Conservation (phyloP, 768 basidiomycete genomes). For the Chalciporus chontae region DNA sequence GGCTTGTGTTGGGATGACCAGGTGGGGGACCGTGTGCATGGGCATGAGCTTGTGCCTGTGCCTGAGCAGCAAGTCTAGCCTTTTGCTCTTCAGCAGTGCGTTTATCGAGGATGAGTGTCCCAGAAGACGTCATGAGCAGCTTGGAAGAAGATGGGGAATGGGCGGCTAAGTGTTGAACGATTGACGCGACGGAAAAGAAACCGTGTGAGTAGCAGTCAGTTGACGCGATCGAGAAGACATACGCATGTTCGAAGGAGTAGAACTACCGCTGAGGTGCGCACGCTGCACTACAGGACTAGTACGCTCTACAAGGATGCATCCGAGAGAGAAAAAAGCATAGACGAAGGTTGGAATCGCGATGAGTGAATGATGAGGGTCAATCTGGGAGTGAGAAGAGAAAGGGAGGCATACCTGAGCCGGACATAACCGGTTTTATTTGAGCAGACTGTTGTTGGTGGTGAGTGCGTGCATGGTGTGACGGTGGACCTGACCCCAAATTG, state of each 20-base stretch:
- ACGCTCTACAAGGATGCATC: conserved; percentile 16
- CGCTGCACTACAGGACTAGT: conserved; percentile 30
- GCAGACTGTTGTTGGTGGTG: conserved; percentile 27
- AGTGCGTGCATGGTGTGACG: conserved; percentile 25
- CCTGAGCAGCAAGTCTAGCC: conserved; percentile 19
- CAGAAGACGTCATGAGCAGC: conserved; percentile 22
- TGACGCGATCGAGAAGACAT: conserved; percentile 4
- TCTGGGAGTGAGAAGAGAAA: not conserved
- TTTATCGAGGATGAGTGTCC: conserved; percentile 29
- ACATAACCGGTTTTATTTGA: conserved; percentile 32
- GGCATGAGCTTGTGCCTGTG: conserved; percentile 1
- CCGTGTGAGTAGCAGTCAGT: conserved; percentile 4
- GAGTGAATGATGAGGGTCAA: conserved; percentile 2
- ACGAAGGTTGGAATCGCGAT: not conserved
- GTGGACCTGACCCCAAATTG: conserved; percentile 20
- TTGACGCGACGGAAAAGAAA: not conserved
- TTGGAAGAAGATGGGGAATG: conserved; percentile 27
- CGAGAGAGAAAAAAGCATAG: conserved; percentile 13
- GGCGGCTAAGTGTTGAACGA: conserved; percentile 13
- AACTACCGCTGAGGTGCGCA: conserved; percentile 21
- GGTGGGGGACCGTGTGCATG: conserved; percentile 18
- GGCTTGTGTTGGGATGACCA: conserved; percentile 21
- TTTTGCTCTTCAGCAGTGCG: conserved; percentile 31
- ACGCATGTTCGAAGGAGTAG: conserved; percentile 27
- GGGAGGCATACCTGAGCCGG: conserved; percentile 25